Conservation (phyloP, 1,284 basidiomycete genomes). For the Trichosporon coremiiforme region DNA sequence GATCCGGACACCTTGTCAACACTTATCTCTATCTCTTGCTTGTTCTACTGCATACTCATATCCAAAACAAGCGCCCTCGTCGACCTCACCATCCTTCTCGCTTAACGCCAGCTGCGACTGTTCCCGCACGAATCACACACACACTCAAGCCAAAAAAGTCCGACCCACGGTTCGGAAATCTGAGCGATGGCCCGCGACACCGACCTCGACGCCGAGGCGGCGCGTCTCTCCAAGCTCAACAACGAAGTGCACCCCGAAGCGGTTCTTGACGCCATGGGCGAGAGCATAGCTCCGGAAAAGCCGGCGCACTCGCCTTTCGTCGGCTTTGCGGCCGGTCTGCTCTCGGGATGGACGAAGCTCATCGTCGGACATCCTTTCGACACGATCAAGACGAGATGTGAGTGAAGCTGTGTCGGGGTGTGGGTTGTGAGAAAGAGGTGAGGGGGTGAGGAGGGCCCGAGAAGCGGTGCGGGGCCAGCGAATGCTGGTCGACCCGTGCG, state of each 20-base stretch:
- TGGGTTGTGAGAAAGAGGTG: background rate
- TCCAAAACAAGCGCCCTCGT: too few relatives aligned
- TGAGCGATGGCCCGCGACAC: background rate
- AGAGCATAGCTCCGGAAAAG: constrained; percentile 25
- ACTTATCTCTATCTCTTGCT: background rate
- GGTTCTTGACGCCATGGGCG: constrained; percentile 31
- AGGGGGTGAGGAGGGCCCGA: too few relatives aligned
- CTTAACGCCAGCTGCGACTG: too few relatives aligned
- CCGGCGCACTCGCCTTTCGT: constrained; percentile 47
- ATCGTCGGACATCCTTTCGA: constrained; percentile 54
- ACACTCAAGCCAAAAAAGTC: background rate
- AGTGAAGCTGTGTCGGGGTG: constrained; percentile 31
- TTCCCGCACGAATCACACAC: background rate
- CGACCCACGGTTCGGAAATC: background rate
- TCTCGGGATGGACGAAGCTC: constrained; percentile 45
- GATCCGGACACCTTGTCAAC: too few relatives aligned
- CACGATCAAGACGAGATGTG: constrained; percentile 42
- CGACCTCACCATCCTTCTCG: too few relatives aligned
- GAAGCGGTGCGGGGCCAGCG: too few relatives aligned
- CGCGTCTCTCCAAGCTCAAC: background rate
- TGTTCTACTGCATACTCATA: background rate
- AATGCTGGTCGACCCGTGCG: background rate
- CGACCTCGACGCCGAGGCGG: constrained; percentile 12
- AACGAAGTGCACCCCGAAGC: constrained; percentile 23
- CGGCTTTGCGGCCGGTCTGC: constrained; percentile 53